These are phyloP conservation scores for Botrytis porri DNA, from an alignment of 2,329 filamentous ascomycete genomes.

Conservation along the genomic window DNA sequence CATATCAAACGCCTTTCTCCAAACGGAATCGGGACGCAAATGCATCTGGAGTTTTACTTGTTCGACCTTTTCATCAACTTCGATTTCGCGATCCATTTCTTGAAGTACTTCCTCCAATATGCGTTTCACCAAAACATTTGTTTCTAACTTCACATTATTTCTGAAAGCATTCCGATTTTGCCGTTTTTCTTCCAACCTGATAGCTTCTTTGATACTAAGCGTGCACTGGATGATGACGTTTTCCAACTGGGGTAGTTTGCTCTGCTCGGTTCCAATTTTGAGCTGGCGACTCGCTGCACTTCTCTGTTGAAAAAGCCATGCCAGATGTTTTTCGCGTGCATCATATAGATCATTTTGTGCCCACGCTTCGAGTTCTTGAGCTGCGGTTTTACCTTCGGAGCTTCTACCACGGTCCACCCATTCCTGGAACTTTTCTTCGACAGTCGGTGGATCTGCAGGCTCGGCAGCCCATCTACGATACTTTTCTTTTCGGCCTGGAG, in stretches of 20 bases:
- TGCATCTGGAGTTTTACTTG: neutral
- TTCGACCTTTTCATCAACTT: neutral
- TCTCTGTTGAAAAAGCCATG: neutral
- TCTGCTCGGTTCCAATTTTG: neutral
- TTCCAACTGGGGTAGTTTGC: neutral
- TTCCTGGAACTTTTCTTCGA: neutral
- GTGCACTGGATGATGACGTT: neutral
- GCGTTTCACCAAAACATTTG: neutral
- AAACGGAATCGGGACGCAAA: neutral
- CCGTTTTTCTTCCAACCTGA: neutral
- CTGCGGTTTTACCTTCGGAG: no score
- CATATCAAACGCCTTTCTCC: neutral
- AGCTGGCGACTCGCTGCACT: neutral
- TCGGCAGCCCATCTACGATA: neutral
- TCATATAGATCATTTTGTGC: neutral
- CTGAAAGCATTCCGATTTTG: neutral
- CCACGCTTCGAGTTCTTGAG: neutral
- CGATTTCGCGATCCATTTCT: neutral
- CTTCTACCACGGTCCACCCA: neutral
- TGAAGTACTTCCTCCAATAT: neutral
- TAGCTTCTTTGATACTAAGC: neutral
- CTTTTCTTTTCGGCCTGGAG: neutral
- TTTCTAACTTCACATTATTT: neutral
- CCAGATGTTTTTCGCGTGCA: slow-evolving; percentile 1
- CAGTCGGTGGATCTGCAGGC: neutral